These are phyloP conservation scores for Blastobotrys petasosporus DNA, from an alignment of 1,139 yeast genomes.

Conservation along the genomic window DNA sequence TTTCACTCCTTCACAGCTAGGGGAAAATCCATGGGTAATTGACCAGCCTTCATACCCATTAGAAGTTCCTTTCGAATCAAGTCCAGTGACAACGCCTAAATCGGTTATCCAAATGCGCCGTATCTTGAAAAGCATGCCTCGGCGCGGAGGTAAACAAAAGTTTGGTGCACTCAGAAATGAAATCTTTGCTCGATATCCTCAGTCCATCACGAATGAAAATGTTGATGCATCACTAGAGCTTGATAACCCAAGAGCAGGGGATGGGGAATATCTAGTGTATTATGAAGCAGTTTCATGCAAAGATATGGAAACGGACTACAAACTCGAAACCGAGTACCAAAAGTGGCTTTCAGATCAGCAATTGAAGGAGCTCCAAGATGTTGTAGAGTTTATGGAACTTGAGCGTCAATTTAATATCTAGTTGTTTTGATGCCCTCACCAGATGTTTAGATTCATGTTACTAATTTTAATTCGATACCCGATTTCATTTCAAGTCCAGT, in stretches of 20 bases:
- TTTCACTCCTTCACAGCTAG: slow-evolving; percentile 5
- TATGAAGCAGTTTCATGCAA: neutral
- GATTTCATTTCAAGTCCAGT: neutral
- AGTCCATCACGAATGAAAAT: neutral
- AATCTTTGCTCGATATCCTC: slow-evolving; percentile 8
- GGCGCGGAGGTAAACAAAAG: slow-evolving; percentile 10
- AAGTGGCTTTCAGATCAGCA: slow-evolving; percentile 18
- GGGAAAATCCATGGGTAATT: slow-evolving; percentile 1
- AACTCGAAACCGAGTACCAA: slow-evolving; percentile 15
- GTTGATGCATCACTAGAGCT: too few relatives aligned
- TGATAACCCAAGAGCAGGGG: too few relatives aligned
- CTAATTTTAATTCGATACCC: neutral
- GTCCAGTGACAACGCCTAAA: slow-evolving; percentile 5
- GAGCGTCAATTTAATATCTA: slow-evolving; percentile 17
- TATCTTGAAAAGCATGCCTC: slow-evolving; percentile 3
- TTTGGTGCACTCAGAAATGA: slow-evolving; percentile 9
- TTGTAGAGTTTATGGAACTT: slow-evolving; percentile 23
- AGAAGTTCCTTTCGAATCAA: neutral
- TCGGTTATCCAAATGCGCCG: slow-evolving; percentile 7
- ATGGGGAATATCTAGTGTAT: neutral
- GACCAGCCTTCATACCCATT: neutral
- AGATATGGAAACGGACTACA: slow-evolving; percentile 3
- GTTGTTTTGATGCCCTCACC: neutral
- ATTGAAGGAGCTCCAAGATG: slow-evolving; percentile 15
- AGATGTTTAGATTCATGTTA: neutral